phyloP scores from a whole-genome alignment of 345 rosid species.

The Salix dunnii region DNA sequence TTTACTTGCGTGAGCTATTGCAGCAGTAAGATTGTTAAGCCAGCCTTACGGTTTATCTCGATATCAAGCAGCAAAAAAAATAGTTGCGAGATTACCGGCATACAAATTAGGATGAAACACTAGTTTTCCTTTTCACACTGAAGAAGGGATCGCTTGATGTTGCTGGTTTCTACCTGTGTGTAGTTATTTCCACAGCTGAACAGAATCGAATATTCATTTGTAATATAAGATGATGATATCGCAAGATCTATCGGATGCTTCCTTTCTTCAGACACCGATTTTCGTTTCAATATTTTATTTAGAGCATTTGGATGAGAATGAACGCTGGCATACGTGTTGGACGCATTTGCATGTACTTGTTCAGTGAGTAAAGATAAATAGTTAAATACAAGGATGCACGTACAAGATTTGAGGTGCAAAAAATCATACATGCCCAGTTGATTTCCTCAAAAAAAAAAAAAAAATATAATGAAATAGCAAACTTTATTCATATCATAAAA shows the following conservation, averaged over 20 bases:
- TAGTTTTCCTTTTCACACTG: neutral
- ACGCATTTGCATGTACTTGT: too few relatives aligned
- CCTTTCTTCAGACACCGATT: neutral
- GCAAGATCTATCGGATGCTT: neutral
- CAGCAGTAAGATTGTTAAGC: neutral
- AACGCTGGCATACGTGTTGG: too few relatives aligned
- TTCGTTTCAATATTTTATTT: too few relatives aligned
- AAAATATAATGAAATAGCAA: too few relatives aligned
- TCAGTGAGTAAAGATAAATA: too few relatives aligned
- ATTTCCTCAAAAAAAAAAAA: too few relatives aligned
- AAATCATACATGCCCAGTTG: too few relatives aligned
- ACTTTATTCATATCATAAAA: too few relatives aligned
- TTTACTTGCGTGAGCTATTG: neutral
- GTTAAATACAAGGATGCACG: too few relatives aligned
- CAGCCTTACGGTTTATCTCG: neutral
- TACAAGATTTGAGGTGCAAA: too few relatives aligned
- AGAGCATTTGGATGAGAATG: too few relatives aligned
- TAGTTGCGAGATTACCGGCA: neutral
- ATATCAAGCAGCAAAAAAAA: neutral
- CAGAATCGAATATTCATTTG: slow-evolving; percentile 12
- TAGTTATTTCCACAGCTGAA: slow-evolving; percentile 1
- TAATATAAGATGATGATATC: neutral
- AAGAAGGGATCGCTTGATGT: slow-evolving; percentile 3
- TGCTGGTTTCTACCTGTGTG: neutral
- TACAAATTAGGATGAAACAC: neutral